Conservation (phyloP, 2,329 filamentous ascomycete genomes). For the Cladosporium sp. region DNA sequence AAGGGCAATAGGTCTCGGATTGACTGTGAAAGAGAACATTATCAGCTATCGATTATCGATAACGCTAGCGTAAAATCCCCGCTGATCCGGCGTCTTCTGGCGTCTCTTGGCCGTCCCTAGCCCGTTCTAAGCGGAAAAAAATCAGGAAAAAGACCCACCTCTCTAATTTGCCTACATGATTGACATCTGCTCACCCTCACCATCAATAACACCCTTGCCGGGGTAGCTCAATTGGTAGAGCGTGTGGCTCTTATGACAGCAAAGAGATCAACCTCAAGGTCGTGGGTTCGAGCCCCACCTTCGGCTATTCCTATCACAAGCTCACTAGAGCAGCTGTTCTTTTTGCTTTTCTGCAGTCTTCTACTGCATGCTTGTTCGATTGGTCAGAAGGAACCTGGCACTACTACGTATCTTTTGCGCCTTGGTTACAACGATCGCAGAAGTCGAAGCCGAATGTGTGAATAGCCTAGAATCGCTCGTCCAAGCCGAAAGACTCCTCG, state of each 20-base stretch:
- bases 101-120: background rate
- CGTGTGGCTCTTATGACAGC: conserved; percentile 34
- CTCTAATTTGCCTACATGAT: background rate
- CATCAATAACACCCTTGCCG: conserved; percentile 35
- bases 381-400: too few relatives aligned
- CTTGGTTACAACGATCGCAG: too few relatives aligned
- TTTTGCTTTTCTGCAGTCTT: background rate
- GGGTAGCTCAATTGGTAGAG: conserved; percentile 57
- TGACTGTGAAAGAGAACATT: background rate
- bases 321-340: conserved; percentile 9
- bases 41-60: background rate
- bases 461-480: too few relatives aligned
- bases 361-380: background rate
- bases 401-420: too few relatives aligned
- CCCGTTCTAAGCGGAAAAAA: background rate
- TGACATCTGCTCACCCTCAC: accelerated
- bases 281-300: conserved; percentile 13
- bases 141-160: background rate
- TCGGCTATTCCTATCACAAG: conserved; percentile 7
- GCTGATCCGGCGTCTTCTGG: background rate
- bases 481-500: too few relatives aligned
- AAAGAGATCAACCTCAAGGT: conserved; percentile 14
- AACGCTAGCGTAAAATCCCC: background rate
- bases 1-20: background rate
- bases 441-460: too few relatives aligned